These are phyloP conservation scores for Mediolabrus comicus DNA, from an alignment of 108 stramenopile genomes.

Conservation along the genomic window DNA sequence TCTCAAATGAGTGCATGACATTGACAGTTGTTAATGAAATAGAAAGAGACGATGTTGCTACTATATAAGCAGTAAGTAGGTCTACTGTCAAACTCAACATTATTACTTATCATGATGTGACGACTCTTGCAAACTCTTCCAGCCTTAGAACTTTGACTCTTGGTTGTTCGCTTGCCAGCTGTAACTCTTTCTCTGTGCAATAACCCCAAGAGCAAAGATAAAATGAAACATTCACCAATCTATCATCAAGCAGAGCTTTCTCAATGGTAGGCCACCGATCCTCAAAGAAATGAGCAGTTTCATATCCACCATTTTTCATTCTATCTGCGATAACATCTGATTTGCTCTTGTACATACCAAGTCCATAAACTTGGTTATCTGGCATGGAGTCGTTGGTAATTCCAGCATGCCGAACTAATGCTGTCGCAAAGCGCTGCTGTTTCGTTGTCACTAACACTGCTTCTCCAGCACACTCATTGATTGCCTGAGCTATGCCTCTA, in stretches of 20 bases:
- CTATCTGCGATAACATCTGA: conserved; percentile 40
- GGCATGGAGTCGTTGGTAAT: conserved; percentile 18
- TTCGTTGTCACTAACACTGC: conserved; percentile 39
- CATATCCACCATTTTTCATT: conserved; percentile 7
- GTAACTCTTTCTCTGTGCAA: conserved; percentile 27
- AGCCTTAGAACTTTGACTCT: conserved; percentile 28
- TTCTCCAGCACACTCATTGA: conserved; percentile 28
- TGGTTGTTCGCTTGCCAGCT: conserved; percentile 18
- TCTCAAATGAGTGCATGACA: too few species aligned
- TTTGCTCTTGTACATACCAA: conserved; percentile 45
- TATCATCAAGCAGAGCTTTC: conserved; percentile 34
- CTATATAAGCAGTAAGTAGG: too few species aligned
- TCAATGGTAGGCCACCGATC: conserved; percentile 41
- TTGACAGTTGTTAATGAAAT: too few species aligned
- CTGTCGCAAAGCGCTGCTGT: conserved; percentile 44
- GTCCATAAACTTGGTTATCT: conserved; percentile 35
- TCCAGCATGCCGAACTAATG: conserved; percentile 34
- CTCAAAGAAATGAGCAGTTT: conserved; percentile 37
- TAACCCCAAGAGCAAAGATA: conserved; percentile 50
- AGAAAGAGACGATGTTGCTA: too few species aligned
- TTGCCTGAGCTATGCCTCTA: conserved; percentile 20
- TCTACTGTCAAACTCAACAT: too few species aligned
- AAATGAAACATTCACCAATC: conserved; percentile 27
- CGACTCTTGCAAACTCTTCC: conserved; percentile 30
- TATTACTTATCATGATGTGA: conserved; percentile 11